phyloP scores from a whole-genome alignment of 805 yeast genomes.

The Ogataea pignaliae region DNA sequence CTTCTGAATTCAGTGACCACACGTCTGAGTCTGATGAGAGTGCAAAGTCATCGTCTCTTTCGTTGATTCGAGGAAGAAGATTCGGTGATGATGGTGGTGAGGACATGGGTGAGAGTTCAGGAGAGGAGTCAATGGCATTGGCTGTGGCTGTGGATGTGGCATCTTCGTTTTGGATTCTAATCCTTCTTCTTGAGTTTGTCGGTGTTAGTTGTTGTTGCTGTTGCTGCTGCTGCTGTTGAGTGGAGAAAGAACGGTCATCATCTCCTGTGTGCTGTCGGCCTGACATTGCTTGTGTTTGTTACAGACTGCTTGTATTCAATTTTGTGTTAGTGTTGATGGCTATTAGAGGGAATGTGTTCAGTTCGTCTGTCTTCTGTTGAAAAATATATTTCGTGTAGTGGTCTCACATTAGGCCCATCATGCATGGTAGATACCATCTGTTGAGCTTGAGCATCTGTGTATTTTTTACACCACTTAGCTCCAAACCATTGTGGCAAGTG shows the following conservation, averaged over 20 bases:
- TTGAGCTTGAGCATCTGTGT: no score
- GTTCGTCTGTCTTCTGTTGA: no score
- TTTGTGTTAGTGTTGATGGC: no score
- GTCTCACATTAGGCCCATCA: no score
- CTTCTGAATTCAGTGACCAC: conserved; percentile 22
- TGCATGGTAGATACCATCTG: no score
- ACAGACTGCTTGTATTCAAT: not conserved
- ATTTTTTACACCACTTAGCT: no score
- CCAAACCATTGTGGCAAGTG: no score
- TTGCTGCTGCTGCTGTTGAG: not conserved
- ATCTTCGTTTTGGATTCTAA: not conserved
- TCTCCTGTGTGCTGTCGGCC: no score
- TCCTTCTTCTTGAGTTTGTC: not conserved
- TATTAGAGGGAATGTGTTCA: no score
- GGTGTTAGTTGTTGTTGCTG: not conserved
- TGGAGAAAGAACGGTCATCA: no score
- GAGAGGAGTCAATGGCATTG: conserved; percentile 12
- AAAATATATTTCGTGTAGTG: no score
- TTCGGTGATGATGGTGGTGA: conserved; percentile 31
- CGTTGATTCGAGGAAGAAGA: conserved; percentile 22
- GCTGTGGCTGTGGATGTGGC: not conserved
- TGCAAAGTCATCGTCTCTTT: conserved; percentile 28
- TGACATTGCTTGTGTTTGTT: not conserved
- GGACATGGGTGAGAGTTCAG: conserved; percentile 12
- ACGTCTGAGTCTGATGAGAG: conserved; percentile 28